Evolutionary conservation across 345 rosid genomes (phyloP).

Genomic region (Pistacia integerrima): DNA sequence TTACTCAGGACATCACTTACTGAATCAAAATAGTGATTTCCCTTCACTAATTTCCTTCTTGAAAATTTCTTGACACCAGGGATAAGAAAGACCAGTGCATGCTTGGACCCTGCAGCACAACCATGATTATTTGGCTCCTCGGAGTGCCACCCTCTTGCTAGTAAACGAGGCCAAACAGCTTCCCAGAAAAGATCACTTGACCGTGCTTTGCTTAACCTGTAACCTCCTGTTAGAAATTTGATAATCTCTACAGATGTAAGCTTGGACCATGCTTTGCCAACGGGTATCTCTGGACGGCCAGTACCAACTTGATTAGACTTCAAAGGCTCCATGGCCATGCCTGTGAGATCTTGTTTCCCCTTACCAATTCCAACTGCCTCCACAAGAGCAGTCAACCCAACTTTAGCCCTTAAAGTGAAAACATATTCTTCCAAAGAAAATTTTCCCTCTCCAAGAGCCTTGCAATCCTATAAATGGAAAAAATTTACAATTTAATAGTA

Average conservation of each 20-base stretch:
- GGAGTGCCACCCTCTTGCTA: slow-evolving; percentile 93
- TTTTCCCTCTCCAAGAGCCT: slow-evolving; percentile 52
- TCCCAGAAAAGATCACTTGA: slow-evolving; percentile 91
- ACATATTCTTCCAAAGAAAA: slow-evolving; percentile 62
- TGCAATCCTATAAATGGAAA: slow-evolving; percentile 36
- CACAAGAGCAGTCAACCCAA: slow-evolving; percentile 44
- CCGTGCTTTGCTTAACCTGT: slow-evolving; percentile 76
- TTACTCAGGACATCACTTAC: slow-evolving; percentile 54
- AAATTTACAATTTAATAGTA: background rate
- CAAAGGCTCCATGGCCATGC: slow-evolving; percentile 52
- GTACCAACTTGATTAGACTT: slow-evolving; percentile 47
- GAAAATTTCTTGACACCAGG: slow-evolving; percentile 77
- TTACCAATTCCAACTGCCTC: slow-evolving; percentile 60
- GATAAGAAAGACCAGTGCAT: slow-evolving; percentile 69
- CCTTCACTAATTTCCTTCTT: slow-evolving; percentile 71
- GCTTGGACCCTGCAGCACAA: slow-evolving; percentile 32
- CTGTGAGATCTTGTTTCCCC: slow-evolving; percentile 62
- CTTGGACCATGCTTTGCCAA: slow-evolving; percentile 56
- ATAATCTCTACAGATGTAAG: slow-evolving; percentile 64
- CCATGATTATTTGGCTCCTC: slow-evolving; percentile 64
- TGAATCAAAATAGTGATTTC: slow-evolving; percentile 74
- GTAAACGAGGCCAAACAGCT: slow-evolving; percentile 91
- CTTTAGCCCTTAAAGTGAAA: slow-evolving; percentile 50
- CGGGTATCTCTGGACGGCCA: slow-evolving; percentile 52
- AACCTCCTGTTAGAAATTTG: slow-evolving; percentile 62